A percentile compares a stretch with the other conserved stretches of the same genome.
These are phyloP conservation scores for Gracilariopsis chorda DNA, from an alignment of 23 red algal genomes.

Conservation along the genomic window DNA sequence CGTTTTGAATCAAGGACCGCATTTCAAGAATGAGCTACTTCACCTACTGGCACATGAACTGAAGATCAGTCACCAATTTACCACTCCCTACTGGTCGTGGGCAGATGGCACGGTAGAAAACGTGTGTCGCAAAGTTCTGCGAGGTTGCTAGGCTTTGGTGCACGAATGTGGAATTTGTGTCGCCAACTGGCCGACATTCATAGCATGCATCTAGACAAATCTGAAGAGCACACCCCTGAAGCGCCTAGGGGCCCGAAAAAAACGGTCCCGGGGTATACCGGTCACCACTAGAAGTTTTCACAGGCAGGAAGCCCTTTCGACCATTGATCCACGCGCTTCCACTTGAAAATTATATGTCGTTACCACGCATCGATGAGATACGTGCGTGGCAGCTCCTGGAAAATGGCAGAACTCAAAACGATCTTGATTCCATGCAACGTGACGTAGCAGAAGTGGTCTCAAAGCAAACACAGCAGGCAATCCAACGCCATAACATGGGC, in stretches of 20 bases:
- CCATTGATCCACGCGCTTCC: background rate
- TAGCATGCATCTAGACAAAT: no score
- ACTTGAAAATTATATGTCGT: no score
- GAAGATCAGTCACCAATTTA: background rate
- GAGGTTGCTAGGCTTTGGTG: background rate
- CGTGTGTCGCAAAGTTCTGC: background rate
- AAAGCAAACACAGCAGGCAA: no score
- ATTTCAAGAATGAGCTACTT: conserved; percentile 13
- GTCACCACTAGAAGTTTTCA: background rate
- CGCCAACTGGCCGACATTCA: no score
- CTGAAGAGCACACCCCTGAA: background rate
- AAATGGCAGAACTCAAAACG: no score
- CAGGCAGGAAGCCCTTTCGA: background rate
- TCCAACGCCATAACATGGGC: no score
- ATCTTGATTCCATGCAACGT: no score
- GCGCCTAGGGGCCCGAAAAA: background rate
- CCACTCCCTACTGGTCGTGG: background rate
- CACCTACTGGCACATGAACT: no score
- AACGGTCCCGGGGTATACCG: background rate
- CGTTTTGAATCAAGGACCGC: background rate
- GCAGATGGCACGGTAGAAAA: conserved; percentile 5
- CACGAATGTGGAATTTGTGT: no score
- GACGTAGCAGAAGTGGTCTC: no score
- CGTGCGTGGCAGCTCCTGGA: no score
- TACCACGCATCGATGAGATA: no score